Conservation (phyloP, 495 filamentous ascomycete species). For the Pyronema omphalodes region DNA sequence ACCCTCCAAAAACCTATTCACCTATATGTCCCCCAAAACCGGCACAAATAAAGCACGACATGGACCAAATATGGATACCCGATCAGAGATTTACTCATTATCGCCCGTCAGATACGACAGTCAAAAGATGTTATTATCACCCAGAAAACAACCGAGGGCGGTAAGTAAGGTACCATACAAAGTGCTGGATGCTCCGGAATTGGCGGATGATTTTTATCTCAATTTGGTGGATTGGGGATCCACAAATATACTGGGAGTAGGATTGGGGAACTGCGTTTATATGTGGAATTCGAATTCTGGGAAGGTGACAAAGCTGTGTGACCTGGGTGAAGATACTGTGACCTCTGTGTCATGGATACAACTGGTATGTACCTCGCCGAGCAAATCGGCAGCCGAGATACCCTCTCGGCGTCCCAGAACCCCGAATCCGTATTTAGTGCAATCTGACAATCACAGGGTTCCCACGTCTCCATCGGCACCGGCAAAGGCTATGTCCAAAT, state of each 20-base stretch:
- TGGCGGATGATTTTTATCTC: slow-evolving; percentile 93
- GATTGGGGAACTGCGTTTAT: slow-evolving; percentile 83
- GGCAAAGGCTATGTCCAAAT: slow-evolving; percentile 88
- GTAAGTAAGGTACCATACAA: slow-evolving; percentile 96
- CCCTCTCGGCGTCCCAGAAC: background rate
- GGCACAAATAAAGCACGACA: slow-evolving; percentile 77
- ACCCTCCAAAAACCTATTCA: slow-evolving; percentile 92
- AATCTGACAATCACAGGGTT: slow-evolving; percentile 37
- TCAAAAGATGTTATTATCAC: slow-evolving; percentile 78
- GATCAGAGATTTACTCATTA: slow-evolving; percentile 80
- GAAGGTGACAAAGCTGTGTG: slow-evolving; percentile 77
- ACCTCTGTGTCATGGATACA: slow-evolving; percentile 98
- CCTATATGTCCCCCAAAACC: slow-evolving; percentile 68
- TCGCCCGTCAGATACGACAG: slow-evolving; percentile 80
- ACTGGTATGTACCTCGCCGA: slow-evolving; percentile 28
- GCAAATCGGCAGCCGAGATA: background rate
- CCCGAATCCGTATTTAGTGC: background rate
- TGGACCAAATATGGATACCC: slow-evolving; percentile 65
- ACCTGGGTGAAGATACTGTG: slow-evolving; percentile 79
- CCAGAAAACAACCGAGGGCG: slow-evolving; percentile 66
- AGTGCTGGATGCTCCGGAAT: slow-evolving; percentile 85
- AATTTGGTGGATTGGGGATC: slow-evolving; percentile 98
- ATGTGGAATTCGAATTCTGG: slow-evolving; percentile 92
- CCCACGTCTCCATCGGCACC: slow-evolving; percentile 86
- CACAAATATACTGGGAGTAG: slow-evolving; percentile 79